Percentiles rank a stretch among this genome's conserved stretches.
phyloP scores from a whole-genome alignment of 352 stramenopile species.

The Globisporangium parvum region DNA sequence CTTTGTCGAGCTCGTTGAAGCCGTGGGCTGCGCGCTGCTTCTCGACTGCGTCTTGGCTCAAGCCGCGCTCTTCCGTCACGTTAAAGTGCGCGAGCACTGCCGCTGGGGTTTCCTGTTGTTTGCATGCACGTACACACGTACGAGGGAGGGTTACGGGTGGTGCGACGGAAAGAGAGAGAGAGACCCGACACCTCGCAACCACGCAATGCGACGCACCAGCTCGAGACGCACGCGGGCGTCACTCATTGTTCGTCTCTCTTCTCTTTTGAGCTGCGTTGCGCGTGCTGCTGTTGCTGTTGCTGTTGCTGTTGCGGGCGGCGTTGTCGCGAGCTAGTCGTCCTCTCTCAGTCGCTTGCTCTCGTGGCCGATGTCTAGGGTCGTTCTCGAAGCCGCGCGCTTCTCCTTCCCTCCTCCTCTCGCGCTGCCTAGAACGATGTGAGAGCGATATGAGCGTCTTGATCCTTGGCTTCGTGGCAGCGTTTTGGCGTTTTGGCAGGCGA shows the following conservation, averaged over 20 bases:
- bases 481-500: too few relatives aligned
- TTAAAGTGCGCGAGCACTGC: slow-evolving; percentile 75
- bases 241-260: slow-evolving; percentile 2
- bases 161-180: too few relatives aligned
- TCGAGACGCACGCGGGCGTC: slow-evolving; percentile 11
- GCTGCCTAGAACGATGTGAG: too few relatives aligned
- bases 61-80: slow-evolving; percentile 50
- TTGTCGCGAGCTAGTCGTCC: too few relatives aligned
- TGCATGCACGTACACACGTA: not conserved
- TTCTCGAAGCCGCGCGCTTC: too few relatives aligned
- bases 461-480: too few relatives aligned
- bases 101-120: slow-evolving; percentile 44
- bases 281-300: not conserved
- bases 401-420: too few relatives aligned
- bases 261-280: not conserved
- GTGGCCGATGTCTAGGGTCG: too few relatives aligned
- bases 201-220: slow-evolving; percentile 5
- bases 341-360: too few relatives aligned
- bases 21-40: slow-evolving; percentile 53
- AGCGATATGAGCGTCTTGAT: too few relatives aligned
- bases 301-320: not conserved
- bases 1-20: slow-evolving; percentile 89
- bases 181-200: too few relatives aligned
- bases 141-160: too few relatives aligned
- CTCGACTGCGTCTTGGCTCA: slow-evolving; percentile 48